Percentiles rank a stretch among this genome's conserved stretches.
These are phyloP conservation scores for Aspergillus mulundensis DNA, from an alignment of 495 filamentous ascomycete genomes.

Conservation along the genomic window DNA sequence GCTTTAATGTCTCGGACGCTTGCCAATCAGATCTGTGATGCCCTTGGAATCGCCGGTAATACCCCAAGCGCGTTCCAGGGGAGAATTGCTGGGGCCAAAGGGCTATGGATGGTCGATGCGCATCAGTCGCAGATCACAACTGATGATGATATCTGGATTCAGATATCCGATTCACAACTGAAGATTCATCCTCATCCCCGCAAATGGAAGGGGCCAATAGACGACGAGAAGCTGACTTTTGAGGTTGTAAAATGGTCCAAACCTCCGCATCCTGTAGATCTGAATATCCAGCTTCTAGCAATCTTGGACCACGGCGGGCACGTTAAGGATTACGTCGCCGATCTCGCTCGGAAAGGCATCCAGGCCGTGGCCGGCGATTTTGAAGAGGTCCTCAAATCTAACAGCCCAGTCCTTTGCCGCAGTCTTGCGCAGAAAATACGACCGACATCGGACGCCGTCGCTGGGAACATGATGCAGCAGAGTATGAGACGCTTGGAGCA, in stretches of 20 bases:
- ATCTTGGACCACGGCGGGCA: constrained; percentile 65
- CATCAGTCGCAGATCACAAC: constrained; percentile 22
- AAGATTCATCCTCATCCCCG: constrained; percentile 66
- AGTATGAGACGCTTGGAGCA: constrained; percentile 30
- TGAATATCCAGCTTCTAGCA: constrained; percentile 75
- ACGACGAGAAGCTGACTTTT: constrained; percentile 60
- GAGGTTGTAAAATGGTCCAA: constrained; percentile 65
- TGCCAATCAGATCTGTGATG: constrained; percentile 55
- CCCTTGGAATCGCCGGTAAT: constrained; percentile 51
- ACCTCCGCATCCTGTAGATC: constrained; percentile 55
- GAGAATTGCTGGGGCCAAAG: constrained; percentile 80
- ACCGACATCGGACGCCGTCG: constrained; percentile 23
- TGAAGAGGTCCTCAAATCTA: constrained; percentile 48
- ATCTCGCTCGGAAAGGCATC: constrained; percentile 58
- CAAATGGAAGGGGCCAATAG: constrained; percentile 36
- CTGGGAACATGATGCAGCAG: constrained; percentile 16
- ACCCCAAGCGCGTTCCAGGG: constrained; percentile 76
- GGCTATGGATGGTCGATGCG: constrained; percentile 77
- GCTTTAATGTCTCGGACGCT: constrained; percentile 63
- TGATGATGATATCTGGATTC: constrained; percentile 60
- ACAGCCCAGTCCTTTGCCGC: constrained; percentile 35
- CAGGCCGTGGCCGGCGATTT: constrained; percentile 47
- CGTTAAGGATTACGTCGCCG: constrained; percentile 53
- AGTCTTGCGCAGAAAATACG: constrained; percentile 36
- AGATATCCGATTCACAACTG: constrained; percentile 71